Base-by-base conservation (phyloP, 148 eudicot genomes). In the Nyssa sinensis region DNA sequence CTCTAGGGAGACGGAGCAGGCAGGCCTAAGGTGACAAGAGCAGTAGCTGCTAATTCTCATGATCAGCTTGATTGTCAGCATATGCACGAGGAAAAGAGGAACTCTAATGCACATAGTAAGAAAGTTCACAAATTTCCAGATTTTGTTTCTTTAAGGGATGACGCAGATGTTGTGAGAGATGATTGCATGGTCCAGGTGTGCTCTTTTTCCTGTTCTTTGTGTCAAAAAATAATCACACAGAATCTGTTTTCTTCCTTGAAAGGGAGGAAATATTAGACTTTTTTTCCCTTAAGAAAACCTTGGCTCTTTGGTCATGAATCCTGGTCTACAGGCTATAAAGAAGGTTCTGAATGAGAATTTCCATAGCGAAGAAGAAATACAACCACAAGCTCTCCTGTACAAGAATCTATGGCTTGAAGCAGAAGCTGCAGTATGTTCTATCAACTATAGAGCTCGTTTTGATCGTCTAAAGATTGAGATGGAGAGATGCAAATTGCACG, bases 361-460 rank as follows among this genome's bases (percentile, higher is more conserved):
- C 57, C 72, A 34, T 28, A 75, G 59, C n/a, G 80, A 85, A 72
- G 89, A 90, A 80, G 88, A 77, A 73, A 79, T 74, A 72, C 84
- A 84, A 51, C 57, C 86, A 31, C 88, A 87, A 44, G 77, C 83
- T 76, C 79, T 83, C 61, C 71, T 91, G 34, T 96, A 84, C 62
- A 91, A 85, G 81, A 89, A 80, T 77, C 78, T 96, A 44, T 96
- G 99, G 99, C 97, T 93, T 58, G 98, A 96, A 66, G 97, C 99
- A 39, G 99, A 96, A 89, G 98, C 99, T 74, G 88, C 93, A 74
- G 79, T 96, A 28, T 96, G 97, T 86, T 77, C 86, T 32, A 70
- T 77, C 74, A 86, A 88, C 76, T 83, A 85, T 55, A 89, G 75
- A 86, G 86, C 92, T 67, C 98, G 97, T 64, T 96, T 88, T 76